These are phyloP conservation scores for Trametes punicea DNA, from an alignment of 768 basidiomycete genomes.

Conservation along the genomic window DNA sequence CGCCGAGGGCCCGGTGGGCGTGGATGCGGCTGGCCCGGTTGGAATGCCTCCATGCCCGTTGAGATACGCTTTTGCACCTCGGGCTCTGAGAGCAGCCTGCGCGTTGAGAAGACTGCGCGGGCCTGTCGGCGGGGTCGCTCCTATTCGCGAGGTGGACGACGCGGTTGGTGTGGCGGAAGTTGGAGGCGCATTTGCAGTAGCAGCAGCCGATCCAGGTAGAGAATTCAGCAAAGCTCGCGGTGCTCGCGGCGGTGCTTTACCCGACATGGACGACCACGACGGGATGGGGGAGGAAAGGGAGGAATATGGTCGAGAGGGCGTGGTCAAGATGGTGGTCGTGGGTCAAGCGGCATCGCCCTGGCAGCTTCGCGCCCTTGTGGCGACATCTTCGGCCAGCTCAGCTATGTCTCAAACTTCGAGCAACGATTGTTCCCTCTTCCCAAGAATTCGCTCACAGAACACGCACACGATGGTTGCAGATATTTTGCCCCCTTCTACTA, in stretches of 20 bases:
- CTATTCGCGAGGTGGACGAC: constrained; percentile 37
- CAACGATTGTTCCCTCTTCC: constrained; percentile 7
- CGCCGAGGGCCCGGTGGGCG: constrained; percentile 25
- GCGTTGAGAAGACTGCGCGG: constrained; percentile 53
- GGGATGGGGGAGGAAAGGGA: constrained; percentile 4
- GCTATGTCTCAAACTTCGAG: constrained; percentile 11
- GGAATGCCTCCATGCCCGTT: constrained; percentile 40
- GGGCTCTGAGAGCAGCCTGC: constrained; percentile 20
- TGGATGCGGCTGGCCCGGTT: constrained; percentile 24
- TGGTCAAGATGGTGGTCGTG: constrained; percentile 23
- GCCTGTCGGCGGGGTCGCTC: constrained; percentile 59
- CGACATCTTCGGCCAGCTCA: constrained; percentile 19
- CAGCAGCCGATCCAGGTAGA: constrained; percentile 27
- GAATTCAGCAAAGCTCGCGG: constrained; percentile 64
- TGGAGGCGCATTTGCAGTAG: constrained; percentile 32
- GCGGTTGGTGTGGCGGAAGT: constrained; percentile 33
- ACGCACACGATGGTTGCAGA: constrained; percentile 5
- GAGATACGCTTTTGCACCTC: constrained; percentile 40
- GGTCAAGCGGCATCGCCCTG: constrained; percentile 22
- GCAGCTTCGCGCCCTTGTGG: constrained; percentile 19
- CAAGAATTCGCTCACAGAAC: constrained; percentile 2
- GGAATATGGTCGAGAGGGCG: constrained; percentile 3
- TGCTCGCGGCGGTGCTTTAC: constrained; percentile 73
- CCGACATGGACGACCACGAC: constrained; percentile 52
- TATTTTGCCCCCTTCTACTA: constrained; percentile 6